Evolutionary conservation across 306 rosid genomes (phyloP), one percentile per base, ranked within the genome.

Genomic region (Albizia julibrissin): DNA sequence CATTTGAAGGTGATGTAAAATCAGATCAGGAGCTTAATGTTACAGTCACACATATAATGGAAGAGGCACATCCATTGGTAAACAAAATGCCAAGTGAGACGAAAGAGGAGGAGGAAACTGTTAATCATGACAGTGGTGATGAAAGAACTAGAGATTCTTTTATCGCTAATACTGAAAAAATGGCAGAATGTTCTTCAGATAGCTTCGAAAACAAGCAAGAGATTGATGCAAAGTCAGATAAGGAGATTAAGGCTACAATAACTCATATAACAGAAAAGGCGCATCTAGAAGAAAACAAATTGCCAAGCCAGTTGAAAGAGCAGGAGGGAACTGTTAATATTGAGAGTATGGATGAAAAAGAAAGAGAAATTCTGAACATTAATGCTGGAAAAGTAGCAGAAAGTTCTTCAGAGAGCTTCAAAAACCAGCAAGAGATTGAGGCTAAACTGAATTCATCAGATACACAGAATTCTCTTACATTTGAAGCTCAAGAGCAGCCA

Each of bases 131-230:
- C 29, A 66, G 67, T 13, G 71, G 64, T 65, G 80, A 80, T 74
- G 75, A 54, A 81, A 65, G 69, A 75, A 54, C 86, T 31, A 50
- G 33, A 50, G 80, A 86, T 46, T 69, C 42, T 52, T 58, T 61
- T 58, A 75, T 79, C 79, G 39, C 46, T 71, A 24, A 47, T 75
- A 34, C 74, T 56, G 73, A 31, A 27, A 44, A 46, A 24, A 43
- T 22, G 37, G 75, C 37, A 39, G 61, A 42, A 54, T 49, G 33
- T 62, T 54, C 31, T 52, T 81, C 42, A 72, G 70, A 77, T 74
- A 72, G 71, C 76, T 72, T 74, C 12, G 13, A 10, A 29, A 76
- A 42, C 82, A 62, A 70, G 76, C 44, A 61, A 76, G 85, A 80
- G n/a, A 47, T 61, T 75, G 83, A 79, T 78, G 82, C 42, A 62